phyloP scores from a whole-genome alignment of 1,139 yeast genomes.

The Waltiozyma sp. region DNA sequence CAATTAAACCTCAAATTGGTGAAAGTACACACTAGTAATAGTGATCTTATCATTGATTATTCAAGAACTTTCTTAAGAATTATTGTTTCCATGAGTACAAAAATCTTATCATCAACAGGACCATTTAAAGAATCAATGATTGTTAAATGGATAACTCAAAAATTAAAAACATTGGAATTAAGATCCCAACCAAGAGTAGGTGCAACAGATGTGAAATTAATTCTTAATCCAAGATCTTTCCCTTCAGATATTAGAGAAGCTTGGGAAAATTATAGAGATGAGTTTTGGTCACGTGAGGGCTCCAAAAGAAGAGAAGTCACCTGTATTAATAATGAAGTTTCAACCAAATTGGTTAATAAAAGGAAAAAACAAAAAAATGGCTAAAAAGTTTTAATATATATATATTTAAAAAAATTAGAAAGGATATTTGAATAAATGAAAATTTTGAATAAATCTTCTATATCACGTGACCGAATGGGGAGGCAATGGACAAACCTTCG shows the following conservation, averaged over 20 bases:
- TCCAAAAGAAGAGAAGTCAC: constrained; percentile 48
- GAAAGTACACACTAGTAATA: constrained; percentile 49
- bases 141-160: constrained; percentile 25
- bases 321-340: too few relatives aligned
- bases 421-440: too few relatives aligned
- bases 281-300: constrained; percentile 85
- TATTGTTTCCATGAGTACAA: constrained; percentile 17
- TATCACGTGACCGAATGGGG: too few relatives aligned
- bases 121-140: constrained; percentile 26
- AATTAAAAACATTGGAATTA: constrained; percentile 23
- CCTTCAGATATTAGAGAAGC: constrained; percentile 79
- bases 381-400: too few relatives aligned
- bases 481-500: too few relatives aligned
- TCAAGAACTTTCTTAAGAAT: constrained; percentile 21
- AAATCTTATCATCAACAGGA: constrained; percentile 26
- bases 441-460: too few relatives aligned
- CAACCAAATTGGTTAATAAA: too few relatives aligned
- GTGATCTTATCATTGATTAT: constrained; percentile 40
- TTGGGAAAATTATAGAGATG: constrained; percentile 91
- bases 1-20: constrained; percentile 73
- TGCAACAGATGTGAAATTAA: constrained; percentile 49
- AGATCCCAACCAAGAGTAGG: constrained; percentile 34
- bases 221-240: constrained; percentile 72
- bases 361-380: too few relatives aligned
- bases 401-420: too few relatives aligned